A percentile compares a stretch with the other conserved stretches of the same genome.
phyloP scores from a whole-genome alignment of 2,329 filamentous ascomycete species.

The Fusarium tanahbumbuense region DNA sequence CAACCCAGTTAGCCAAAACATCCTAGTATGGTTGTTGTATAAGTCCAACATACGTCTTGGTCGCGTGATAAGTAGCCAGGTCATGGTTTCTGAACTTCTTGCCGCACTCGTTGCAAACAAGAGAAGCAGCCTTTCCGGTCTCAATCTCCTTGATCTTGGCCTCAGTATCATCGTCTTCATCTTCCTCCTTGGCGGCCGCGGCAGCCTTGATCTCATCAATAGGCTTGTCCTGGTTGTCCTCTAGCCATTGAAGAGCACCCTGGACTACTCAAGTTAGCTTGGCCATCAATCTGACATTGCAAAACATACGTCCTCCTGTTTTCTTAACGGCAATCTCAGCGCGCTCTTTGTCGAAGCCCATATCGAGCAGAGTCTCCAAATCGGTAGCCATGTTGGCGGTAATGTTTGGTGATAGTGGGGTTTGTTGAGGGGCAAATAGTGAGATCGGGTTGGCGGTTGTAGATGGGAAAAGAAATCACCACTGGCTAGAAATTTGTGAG shows the following conservation, averaged over 20 bases:
- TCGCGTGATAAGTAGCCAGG: constrained; percentile 89
- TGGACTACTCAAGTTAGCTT: constrained; percentile 69
- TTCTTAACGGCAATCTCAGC: constrained; percentile 87
- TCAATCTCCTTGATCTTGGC: constrained; percentile 74
- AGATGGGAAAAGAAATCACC: not conserved
- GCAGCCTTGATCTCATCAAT: constrained; percentile 79
- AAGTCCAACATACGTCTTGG: constrained; percentile 73
- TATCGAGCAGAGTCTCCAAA: constrained; percentile 71
- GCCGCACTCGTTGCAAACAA: constrained; percentile 94
- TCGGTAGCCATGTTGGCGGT: constrained; percentile 68
- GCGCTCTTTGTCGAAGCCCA: constrained; percentile 86
- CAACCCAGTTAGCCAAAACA: not conserved
- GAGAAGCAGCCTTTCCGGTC: constrained; percentile 79
- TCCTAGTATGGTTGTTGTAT: not conserved
- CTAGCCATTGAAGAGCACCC: constrained; percentile 93
- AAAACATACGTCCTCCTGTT: constrained; percentile 76
- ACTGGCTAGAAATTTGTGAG: not conserved
- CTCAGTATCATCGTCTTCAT: constrained; percentile 61
- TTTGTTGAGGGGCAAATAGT: constrained; percentile 29
- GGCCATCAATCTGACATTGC: too few species aligned
- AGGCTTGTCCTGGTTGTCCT: constrained; percentile 88
- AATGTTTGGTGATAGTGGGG: constrained; percentile 40
- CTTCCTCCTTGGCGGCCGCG: constrained; percentile 57
- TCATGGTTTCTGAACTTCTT: constrained; percentile 87
- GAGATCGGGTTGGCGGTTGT: not conserved